Percentiles rank a stretch among this genome's conserved stretches.
phyloP scores from a whole-genome alignment of 2,329 filamentous ascomycete genomes.

The Cryoendolithus antarcticus region DNA sequence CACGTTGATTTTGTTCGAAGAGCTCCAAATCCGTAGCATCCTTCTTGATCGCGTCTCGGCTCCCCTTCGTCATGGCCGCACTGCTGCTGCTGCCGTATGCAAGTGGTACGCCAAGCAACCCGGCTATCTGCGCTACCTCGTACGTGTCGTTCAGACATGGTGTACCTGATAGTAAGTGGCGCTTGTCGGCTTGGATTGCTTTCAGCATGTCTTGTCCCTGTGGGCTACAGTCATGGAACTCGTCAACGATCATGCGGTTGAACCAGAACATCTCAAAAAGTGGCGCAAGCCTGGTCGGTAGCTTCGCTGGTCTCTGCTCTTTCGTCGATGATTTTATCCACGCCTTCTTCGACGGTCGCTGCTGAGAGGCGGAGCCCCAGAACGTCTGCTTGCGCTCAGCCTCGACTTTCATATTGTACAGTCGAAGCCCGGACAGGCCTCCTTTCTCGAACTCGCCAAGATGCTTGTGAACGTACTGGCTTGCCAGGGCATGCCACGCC shows the following conservation, averaged over 20 bases:
- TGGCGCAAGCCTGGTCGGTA: too few relatives aligned
- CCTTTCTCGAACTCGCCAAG: too few relatives aligned
- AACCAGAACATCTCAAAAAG: slow-evolving; percentile 50
- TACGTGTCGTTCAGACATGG: slow-evolving; percentile 45
- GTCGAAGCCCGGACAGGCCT: too few relatives aligned
- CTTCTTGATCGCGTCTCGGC: slow-evolving; percentile 29
- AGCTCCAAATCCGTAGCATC: slow-evolving; percentile 40
- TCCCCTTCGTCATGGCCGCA: slow-evolving; percentile 32
- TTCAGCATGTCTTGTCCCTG: slow-evolving; percentile 32
- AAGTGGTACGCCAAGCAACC: slow-evolving; percentile 43
- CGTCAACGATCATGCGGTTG: slow-evolving; percentile 50
- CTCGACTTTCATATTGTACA: too few relatives aligned
- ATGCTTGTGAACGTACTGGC: too few relatives aligned
- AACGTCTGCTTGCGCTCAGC: too few relatives aligned
- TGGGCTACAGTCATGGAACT: slow-evolving; percentile 46
- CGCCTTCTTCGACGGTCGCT: too few relatives aligned
- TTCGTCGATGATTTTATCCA: too few relatives aligned
- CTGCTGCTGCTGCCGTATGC: slow-evolving; percentile 41
- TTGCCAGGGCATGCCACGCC: slow-evolving; percentile 31
- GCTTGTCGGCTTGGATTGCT: slow-evolving; percentile 37
- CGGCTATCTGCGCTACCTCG: slow-evolving; percentile 47
- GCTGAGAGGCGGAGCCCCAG: too few relatives aligned
- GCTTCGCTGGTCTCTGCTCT: too few relatives aligned
- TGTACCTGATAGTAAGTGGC: slow-evolving; percentile 54
- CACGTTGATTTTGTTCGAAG: slow-evolving; percentile 41